Evolutionary conservation across 116 monocot species (phyloP).

Genomic region (Cymodocea nodosa): DNA sequence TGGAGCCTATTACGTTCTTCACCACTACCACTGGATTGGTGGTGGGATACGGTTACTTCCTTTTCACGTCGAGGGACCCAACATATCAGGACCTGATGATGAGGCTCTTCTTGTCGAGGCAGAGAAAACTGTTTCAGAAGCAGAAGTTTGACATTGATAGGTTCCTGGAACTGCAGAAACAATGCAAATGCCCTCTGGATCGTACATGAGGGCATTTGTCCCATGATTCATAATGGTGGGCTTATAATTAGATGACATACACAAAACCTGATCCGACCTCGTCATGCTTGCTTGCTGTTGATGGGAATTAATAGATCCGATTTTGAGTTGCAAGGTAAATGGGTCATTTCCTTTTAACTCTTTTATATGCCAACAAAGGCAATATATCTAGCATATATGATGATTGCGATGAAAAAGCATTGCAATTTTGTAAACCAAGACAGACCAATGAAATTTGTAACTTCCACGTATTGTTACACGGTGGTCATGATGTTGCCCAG

Average conservation of each 20-base stretch:
- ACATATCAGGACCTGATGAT: constrained; percentile 85
- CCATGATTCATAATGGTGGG: too few relatives aligned
- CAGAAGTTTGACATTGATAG: constrained; percentile 48
- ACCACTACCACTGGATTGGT: constrained; percentile 58
- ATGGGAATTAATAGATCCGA: too few relatives aligned
- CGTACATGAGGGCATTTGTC: constrained; percentile 7
- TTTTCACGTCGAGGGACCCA: constrained; percentile 82
- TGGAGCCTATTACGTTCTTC: constrained; percentile 92
- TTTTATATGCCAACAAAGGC: neutral
- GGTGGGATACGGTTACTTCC: constrained; percentile 74
- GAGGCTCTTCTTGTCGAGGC: constrained; percentile 61
- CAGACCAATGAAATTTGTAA: neutral
- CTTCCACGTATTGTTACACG: too few relatives aligned
- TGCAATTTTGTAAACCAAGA: neutral
- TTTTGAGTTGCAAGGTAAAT: too few relatives aligned
- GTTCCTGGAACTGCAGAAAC: constrained; percentile 54
- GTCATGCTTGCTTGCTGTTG: too few relatives aligned
- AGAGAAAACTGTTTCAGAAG: constrained; percentile 54
- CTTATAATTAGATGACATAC: neutral
- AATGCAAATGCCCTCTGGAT: constrained; percentile 59
- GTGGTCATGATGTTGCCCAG: too few relatives aligned
- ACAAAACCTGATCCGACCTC: neutral
- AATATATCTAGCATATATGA: neutral
- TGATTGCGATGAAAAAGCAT: neutral
- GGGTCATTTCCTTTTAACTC: neutral